Percentiles rank a stretch among this genome's conserved stretches.
These are phyloP conservation scores for Epithemia pelagica DNA, from an alignment of 108 stramenopile species.

Conservation along the genomic window DNA sequence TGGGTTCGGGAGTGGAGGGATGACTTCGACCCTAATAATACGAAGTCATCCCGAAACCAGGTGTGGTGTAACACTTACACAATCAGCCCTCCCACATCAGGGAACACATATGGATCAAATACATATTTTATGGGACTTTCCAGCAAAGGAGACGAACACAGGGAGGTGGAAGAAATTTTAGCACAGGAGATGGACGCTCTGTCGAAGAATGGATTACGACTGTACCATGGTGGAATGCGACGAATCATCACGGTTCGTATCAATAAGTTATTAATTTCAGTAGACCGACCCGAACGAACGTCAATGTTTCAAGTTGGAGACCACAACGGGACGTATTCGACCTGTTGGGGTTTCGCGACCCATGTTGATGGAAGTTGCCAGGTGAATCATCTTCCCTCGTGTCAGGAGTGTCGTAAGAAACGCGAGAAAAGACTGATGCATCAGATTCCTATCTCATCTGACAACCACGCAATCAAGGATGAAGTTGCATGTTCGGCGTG, in stretches of 20 bases:
- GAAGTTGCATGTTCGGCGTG: neutral
- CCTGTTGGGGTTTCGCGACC: neutral
- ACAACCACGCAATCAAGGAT: neutral
- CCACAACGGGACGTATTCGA: neutral
- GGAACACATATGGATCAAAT: neutral
- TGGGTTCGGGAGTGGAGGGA: neutral
- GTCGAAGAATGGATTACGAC: neutral
- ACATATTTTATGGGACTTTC: neutral
- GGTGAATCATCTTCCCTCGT: neutral
- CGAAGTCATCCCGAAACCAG: neutral
- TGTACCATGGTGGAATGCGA: neutral
- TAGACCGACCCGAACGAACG: neutral
- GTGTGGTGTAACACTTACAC: neutral
- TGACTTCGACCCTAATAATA: neutral
- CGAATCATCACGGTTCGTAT: neutral
- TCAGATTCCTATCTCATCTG: neutral
- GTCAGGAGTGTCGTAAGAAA: neutral
- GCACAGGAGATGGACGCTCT: neutral
- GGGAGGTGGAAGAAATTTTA: neutral
- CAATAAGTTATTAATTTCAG: neutral
- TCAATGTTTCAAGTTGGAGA: neutral
- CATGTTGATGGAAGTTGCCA: neutral
- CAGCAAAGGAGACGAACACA: neutral
- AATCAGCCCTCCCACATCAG: neutral
- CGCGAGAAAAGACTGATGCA: too few species aligned